These are phyloP conservation scores for Acrocalymma vagum DNA, from an alignment of 2,329 filamentous ascomycete species.

Conservation along the genomic window DNA sequence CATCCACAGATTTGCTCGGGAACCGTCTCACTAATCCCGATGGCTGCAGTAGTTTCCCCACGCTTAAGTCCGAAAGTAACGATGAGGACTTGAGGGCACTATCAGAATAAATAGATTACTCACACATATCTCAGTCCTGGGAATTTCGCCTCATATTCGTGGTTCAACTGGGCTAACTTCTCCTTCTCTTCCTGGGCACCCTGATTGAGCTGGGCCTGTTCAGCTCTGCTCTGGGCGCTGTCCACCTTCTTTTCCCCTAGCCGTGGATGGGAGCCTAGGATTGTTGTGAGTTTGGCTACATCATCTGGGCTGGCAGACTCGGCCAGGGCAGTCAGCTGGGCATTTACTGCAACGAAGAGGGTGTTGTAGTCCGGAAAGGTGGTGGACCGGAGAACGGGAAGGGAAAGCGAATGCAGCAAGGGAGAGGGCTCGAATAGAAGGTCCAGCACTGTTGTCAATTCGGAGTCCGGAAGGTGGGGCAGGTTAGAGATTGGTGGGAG, in stretches of 20 bases:
- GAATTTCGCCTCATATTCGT: conserved; percentile 80
- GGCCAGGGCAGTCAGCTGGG: conserved; percentile 62
- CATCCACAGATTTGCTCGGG: no score
- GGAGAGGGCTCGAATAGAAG: conserved; percentile 84
- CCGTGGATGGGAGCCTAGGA: conserved; percentile 83
- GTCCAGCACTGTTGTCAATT: conserved; percentile 71
- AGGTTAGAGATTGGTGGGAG: conserved; percentile 70
- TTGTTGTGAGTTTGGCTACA: conserved; percentile 69
- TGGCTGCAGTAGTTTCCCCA: no score
- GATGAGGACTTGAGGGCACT: neutral
- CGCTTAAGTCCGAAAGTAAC: neutral
- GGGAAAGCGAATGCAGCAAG: conserved; percentile 75
- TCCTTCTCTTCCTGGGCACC: conserved; percentile 61
- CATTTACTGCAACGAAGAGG: conserved; percentile 72
- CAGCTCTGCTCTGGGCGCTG: conserved; percentile 80
- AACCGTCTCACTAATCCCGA: no score
- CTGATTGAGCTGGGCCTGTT: conserved; percentile 78
- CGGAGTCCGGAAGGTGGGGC: conserved; percentile 61
- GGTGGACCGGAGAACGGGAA: conserved; percentile 70
- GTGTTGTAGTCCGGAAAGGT: conserved; percentile 73
- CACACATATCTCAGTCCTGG: conserved; percentile 84
- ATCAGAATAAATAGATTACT: no score
- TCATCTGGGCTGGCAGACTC: conserved; percentile 53
- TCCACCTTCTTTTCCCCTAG: conserved; percentile 83
- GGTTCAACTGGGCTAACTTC: conserved; percentile 71